Evolutionary conservation across 2,329 filamentous ascomycete genomes (phyloP).

Genomic region (Beauveria brongniartii): DNA sequence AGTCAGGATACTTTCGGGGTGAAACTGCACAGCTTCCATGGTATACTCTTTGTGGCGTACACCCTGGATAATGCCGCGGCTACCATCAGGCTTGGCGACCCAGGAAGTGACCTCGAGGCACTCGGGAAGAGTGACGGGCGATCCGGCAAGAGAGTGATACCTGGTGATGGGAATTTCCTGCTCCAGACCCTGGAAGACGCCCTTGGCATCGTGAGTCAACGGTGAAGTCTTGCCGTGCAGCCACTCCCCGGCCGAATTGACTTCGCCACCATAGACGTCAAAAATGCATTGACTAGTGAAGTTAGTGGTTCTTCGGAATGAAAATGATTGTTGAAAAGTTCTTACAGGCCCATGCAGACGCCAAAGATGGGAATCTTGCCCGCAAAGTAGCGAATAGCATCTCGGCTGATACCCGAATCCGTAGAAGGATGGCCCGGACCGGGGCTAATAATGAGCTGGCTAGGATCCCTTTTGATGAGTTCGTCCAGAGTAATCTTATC

Average conservation of each 20-base stretch:
- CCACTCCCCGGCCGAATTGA: slow-evolving; percentile 90
- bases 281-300: slow-evolving; percentile 78
- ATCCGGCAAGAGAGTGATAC: slow-evolving; percentile 94
- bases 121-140: slow-evolving; percentile 75
- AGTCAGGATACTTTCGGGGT: slow-evolving; percentile 94
- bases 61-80: slow-evolving; percentile 88
- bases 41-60: slow-evolving; percentile 86
- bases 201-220: slow-evolving; percentile 79
- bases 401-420: slow-evolving; percentile 89
- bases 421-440: slow-evolving; percentile 87
- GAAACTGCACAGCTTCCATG: slow-evolving; percentile 96
- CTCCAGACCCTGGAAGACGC: slow-evolving; percentile 77
- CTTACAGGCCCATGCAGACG: slow-evolving; percentile 96
- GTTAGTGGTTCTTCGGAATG: not conserved
- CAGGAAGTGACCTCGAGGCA: slow-evolving; percentile 87
- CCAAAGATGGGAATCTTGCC: slow-evolving; percentile 93
- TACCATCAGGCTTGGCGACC: slow-evolving; percentile 68
- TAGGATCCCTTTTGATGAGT: slow-evolving; percentile 74
- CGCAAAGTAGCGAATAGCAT: slow-evolving; percentile 82
- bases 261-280: slow-evolving; percentile 83
- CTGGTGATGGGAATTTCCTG: slow-evolving; percentile 82
- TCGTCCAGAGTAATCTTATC: slow-evolving; percentile 84
- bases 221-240: slow-evolving; percentile 95
- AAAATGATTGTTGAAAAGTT: slow-evolving; percentile 16
- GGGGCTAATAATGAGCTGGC: slow-evolving; percentile 89